These are phyloP conservation scores for Effrenium voratum DNA, from an alignment of 73 alveolate species.

Conservation along the genomic window DNA sequence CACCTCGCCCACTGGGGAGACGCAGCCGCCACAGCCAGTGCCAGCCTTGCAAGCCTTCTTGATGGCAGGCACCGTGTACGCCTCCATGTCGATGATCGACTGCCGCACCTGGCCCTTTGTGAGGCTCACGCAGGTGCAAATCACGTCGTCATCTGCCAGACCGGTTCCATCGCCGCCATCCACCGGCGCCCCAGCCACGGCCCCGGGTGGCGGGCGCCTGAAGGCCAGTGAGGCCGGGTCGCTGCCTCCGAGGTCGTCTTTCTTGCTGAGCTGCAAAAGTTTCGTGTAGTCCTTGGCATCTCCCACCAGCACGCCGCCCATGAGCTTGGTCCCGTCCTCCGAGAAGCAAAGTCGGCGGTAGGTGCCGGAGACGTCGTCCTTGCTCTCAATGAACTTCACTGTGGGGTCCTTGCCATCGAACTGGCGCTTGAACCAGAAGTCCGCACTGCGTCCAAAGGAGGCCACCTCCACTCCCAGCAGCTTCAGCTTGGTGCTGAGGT, in stretches of 20 bases:
- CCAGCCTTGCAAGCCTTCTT: conserved; percentile 55
- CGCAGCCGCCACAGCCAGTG: conserved; percentile 85
- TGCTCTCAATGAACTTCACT: not conserved
- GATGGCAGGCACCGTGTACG: not conserved
- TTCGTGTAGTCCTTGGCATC: conserved; percentile 53
- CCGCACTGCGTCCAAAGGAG: conserved; percentile 43
- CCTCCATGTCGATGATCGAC: conserved; percentile 40
- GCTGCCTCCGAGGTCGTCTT: conserved; percentile 71
- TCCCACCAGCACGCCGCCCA: conserved; percentile 53
- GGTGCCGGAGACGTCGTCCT: conserved; percentile 3
- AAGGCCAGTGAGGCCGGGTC: conserved; percentile 39
- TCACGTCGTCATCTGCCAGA: conserved; percentile 23
- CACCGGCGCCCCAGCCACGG: not conserved
- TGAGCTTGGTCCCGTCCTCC: not conserved
- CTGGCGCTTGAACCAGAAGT: conserved; percentile 87
- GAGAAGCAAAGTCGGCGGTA: conserved; percentile 58
- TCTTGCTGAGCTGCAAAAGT: conserved; percentile 42
- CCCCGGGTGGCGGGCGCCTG: conserved; percentile 51
- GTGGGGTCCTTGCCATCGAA: conserved; percentile 18
- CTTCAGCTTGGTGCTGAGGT: conserved; percentile 72
- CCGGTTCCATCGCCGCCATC: conserved; percentile 87
- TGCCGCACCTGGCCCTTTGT: conserved; percentile 6
- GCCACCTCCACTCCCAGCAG: conserved; percentile 78
- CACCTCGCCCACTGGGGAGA: conserved; percentile 41
- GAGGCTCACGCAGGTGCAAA: conserved; percentile 55